Evolutionary conservation across 1,284 basidiomycete species (phyloP).

Genomic region (Leccinum subrobustum): DNA sequence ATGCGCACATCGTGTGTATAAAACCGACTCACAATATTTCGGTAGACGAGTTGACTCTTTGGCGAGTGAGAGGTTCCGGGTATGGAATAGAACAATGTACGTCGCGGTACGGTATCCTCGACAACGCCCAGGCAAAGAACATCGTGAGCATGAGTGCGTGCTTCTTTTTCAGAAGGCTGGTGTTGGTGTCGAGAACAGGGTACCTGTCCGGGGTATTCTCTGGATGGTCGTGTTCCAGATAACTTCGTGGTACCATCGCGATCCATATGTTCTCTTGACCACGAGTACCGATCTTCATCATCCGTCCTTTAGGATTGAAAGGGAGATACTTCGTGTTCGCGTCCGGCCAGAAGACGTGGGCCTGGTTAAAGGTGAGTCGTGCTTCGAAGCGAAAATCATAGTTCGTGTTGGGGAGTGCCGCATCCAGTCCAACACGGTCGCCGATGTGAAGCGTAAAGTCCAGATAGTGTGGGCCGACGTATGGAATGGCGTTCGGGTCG

Average conservation of each 20-base stretch:
- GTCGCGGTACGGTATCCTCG: neutral
- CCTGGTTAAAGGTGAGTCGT: neutral
- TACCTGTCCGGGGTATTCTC: neutral
- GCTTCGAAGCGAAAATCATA: neutral
- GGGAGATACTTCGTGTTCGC: neutral
- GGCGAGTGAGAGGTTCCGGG: neutral
- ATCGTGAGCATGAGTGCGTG: no score
- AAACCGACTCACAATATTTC: neutral
- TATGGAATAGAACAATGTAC: neutral
- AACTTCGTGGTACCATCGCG: neutral
- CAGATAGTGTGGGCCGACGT: neutral
- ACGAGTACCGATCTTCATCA: neutral
- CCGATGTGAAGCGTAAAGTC: neutral
- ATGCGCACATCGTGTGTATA: neutral
- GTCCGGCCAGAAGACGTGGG: neutral
- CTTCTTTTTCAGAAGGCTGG: neutral
- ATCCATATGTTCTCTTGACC: neutral
- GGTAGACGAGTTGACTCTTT: neutral
- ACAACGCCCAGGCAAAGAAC: neutral
- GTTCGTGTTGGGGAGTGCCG: neutral
- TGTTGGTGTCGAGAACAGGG: neutral
- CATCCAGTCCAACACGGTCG: neutral
- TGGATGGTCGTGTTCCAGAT: neutral
- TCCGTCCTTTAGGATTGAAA: neutral
- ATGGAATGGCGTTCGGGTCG: neutral